phyloP scores from a whole-genome alignment of 257 asterid genomes.

The Linderniella brevidens region DNA sequence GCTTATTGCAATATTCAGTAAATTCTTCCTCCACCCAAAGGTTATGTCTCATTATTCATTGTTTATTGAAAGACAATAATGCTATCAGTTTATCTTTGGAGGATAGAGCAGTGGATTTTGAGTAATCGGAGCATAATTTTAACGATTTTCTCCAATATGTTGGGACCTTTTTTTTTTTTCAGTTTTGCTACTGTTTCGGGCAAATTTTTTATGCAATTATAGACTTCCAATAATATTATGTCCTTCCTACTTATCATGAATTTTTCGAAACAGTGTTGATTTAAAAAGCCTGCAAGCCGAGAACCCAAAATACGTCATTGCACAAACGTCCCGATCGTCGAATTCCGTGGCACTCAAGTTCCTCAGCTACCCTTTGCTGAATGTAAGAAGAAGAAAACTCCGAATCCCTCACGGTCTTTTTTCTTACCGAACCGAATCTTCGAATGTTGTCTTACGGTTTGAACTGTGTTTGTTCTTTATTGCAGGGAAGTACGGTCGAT shows the following conservation, averaged over 20 bases:
- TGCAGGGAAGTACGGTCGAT: slow-evolving; percentile 31
- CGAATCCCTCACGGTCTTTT: neutral
- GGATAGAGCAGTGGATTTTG: no score
- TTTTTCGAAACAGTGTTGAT: slow-evolving; percentile 73
- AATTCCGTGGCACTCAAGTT: slow-evolving; percentile 77
- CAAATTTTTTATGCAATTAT: no score
- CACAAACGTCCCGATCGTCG: slow-evolving; percentile 71
- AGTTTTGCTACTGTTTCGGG: neutral
- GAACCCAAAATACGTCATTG: slow-evolving; percentile 41
- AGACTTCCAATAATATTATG: no score
- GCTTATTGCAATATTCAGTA: no score
- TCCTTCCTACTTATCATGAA: no score
- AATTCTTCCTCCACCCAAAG: no score
- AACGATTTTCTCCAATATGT: no score
- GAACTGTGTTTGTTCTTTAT: slow-evolving; percentile 10
- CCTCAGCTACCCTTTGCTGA: slow-evolving; percentile 21
- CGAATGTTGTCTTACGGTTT: slow-evolving; percentile 6
- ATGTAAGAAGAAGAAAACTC: slow-evolving; percentile 42
- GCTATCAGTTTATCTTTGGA: no score
- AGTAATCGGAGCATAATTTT: no score
- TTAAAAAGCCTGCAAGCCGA: slow-evolving; percentile 89
- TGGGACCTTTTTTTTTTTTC: no score
- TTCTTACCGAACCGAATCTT: slow-evolving; percentile 3
- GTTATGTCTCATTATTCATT: no score
- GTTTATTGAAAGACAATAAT: no score